Base-by-base conservation (phyloP, 306 rosid genomes). In the Gleditsia sinensis region DNA sequence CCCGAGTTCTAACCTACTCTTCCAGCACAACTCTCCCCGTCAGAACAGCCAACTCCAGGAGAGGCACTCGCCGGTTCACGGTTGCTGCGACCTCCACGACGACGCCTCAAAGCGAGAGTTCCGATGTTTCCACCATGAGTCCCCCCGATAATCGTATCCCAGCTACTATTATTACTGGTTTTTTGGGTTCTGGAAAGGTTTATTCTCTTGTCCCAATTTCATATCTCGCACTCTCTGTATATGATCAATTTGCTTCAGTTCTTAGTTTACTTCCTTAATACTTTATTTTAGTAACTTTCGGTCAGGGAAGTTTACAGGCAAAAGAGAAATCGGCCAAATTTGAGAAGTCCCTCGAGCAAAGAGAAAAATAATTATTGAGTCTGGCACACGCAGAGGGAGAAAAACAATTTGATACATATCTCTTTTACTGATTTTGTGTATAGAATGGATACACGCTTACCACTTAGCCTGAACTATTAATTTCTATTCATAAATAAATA, bases 171-270 rank as follows among this genome's bases (percentile, higher is more conserved):
- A 92, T 92, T 64, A 94, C 97, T 61, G 96, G 99, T 5, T 94
- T 94, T 71, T 84, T 94, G 64, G 99, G 99, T 54, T 90, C 99
- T 50, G 99, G 97, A 67, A 88, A 94, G 97, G 99, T 94, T 72
- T 14, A 12, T n/a, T 43, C 13, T 54, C 4, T 30, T 36, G 25
- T 59, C 1, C 19, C 7, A 0, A 24, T 53, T 55, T 34, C 13
- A 1, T 4, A 4, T 27, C 24, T 1, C 7, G 3, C 11, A 19
- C 24, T 21, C 4, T 45, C 7, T 48, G 6, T 53, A 10, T 45
- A 1, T 32, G 39, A n/a, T 59, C 6, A 60, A 33, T 3, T 39
- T 34, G 16, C 23, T 33, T 33, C 66, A 8, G 12, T 10, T n/a
- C 3, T 5, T 23, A 3, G 20, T 17, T 61, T 59, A 7, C 13